Evolutionary conservation across 352 stramenopile genomes (phyloP).

Genomic region (Globisporangium nagaii): DNA sequence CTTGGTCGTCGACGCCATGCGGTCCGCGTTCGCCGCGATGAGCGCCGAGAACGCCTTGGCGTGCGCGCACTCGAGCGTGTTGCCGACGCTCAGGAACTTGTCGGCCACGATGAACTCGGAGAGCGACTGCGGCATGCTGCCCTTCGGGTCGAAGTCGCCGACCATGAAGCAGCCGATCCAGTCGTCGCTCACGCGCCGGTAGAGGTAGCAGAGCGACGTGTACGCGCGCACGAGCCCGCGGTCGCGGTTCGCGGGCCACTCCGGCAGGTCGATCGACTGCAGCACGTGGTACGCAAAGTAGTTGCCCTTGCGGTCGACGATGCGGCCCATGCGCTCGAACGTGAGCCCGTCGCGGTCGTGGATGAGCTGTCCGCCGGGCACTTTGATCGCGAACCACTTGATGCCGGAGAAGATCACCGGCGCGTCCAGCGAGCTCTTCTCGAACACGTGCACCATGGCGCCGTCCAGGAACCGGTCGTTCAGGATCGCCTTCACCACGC

Average conservation of each 20-base stretch:
- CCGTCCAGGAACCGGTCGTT: conserved; percentile 49
- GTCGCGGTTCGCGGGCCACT: conserved; percentile 33
- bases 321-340: conserved; percentile 58
- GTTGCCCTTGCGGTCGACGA: conserved; percentile 42
- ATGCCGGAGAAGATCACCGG: conserved; percentile 57
- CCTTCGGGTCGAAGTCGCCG: conserved; percentile 36
- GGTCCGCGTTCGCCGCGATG: conserved; percentile 28
- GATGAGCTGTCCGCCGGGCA: conserved; percentile 27
- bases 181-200: conserved; percentile 42
- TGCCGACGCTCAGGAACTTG: conserved; percentile 40
- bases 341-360: conserved; percentile 49
- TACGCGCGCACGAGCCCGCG: conserved; percentile 28
- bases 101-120: conserved; percentile 38
- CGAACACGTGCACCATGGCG: conserved; percentile 52
- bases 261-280: conserved; percentile 56
- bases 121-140: conserved; percentile 28
- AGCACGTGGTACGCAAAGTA: conserved; percentile 59
- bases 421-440: conserved; percentile 31
- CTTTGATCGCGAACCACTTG: conserved; percentile 61
- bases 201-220: conserved; percentile 61
- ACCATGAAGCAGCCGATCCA: conserved; percentile 57
- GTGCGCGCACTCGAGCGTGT: conserved; percentile 35
- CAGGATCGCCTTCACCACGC: conserved; percentile 34
- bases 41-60: conserved; percentile 53
- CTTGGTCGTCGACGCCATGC: conserved; percentile 20